Evolutionary conservation across 2,329 filamentous ascomycete species (phyloP).

Genomic region (Cladosporium sp.): DNA sequence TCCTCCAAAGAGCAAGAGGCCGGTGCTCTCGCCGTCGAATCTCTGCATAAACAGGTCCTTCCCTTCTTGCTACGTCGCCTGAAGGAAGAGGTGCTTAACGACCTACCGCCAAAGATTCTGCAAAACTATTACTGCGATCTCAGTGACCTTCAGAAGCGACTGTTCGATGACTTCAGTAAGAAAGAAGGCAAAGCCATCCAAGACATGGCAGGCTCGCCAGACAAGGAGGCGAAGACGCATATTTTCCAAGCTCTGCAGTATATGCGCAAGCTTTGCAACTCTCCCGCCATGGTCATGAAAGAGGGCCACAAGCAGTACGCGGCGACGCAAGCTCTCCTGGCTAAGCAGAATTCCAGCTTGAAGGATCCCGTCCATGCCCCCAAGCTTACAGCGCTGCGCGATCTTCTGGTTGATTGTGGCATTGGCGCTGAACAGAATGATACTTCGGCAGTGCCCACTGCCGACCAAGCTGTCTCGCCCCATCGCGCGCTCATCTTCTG

Average conservation of each 20-base stretch:
- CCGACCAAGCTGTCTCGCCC: conserved; percentile 80
- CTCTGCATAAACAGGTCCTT: conserved; percentile 95
- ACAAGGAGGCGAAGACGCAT: conserved; percentile 93
- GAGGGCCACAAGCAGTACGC: conserved; percentile 87
- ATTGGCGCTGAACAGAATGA: conserved; percentile 68
- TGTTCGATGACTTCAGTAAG: conserved; percentile 95
- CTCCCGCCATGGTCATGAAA: conserved; percentile 92
- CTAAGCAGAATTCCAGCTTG: conserved; percentile 72
- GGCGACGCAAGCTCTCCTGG: conserved; percentile 74
- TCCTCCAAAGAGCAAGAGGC: conserved; percentile 98
- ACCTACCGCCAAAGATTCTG: conserved; percentile 93
- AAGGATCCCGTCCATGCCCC: conserved; percentile 85
- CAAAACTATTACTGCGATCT: conserved; percentile 99
- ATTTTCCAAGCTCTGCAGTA: conserved; percentile 99
- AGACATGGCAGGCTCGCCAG: conserved; percentile 70
- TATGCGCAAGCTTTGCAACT: conserved; percentile 99
- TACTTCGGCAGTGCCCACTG: conserved; percentile 47
- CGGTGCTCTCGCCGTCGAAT: conserved; percentile 91
- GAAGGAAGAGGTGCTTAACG: conserved; percentile 95
- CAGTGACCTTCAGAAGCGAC: conserved; percentile 85
- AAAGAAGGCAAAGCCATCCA: conserved; percentile 86
- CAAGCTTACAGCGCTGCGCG: conserved; percentile 83
- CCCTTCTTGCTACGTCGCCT: conserved; percentile 93
- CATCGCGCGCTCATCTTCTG: conserved; percentile 96
- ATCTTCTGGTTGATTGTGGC: conserved; percentile 95